Evolutionary conservation across 371 early-diverging fungal genomes (phyloP).

Genomic region (Actinomortierella wolfii): DNA sequence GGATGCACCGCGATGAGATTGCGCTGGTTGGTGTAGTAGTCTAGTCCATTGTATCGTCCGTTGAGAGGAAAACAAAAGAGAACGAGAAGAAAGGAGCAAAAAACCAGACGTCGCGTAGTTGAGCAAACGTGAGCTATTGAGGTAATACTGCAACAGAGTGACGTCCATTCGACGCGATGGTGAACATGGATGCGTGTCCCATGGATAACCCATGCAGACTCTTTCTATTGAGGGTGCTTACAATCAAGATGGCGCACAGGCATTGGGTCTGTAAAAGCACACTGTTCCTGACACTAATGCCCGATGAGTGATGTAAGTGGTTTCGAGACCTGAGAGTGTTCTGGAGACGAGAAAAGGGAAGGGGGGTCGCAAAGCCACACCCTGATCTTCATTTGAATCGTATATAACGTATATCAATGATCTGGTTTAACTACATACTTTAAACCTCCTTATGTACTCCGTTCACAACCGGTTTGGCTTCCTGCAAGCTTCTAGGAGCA

Average conservation of each 20-base stretch:
- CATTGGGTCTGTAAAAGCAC: constrained; percentile 30
- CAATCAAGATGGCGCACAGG: constrained; percentile 67
- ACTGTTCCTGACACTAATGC: no score
- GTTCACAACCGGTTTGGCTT: no score
- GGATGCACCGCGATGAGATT: constrained; percentile 40
- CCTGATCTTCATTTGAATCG: no score
- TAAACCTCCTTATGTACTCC: no score
- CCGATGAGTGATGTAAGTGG: no score
- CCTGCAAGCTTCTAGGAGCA: no score
- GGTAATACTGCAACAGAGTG: neutral
- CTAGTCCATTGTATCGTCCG: constrained; percentile 4
- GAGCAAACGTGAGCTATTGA: neutral
- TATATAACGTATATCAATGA: no score
- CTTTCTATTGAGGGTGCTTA: constrained; percentile 28
- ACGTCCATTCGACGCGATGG: neutral
- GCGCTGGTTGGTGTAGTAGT: constrained; percentile 25
- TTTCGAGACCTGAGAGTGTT: no score
- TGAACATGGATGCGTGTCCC: neutral
- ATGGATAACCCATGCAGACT: no score
- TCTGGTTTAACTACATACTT: no score
- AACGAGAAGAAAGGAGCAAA: neutral
- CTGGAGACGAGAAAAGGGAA: no score
- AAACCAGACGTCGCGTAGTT: neutral
- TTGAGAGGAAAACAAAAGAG: neutral
- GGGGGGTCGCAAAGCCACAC: no score